Percentiles rank a stretch among this genome's conserved stretches.
phyloP scores from a whole-genome alignment of 805 yeast species.

The Candida stauntonica region DNA sequence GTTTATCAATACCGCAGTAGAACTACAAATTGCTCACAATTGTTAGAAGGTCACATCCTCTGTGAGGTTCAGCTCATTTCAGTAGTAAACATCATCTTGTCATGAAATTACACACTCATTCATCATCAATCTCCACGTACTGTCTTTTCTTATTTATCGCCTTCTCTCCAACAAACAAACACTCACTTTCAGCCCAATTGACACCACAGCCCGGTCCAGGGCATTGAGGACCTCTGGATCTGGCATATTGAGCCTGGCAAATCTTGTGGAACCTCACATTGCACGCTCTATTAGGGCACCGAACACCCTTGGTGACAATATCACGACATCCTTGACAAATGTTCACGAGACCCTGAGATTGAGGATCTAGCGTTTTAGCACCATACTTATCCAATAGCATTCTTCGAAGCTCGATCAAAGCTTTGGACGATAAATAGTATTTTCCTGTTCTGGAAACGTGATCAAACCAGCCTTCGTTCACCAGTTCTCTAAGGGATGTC shows the following conservation, averaged over 20 bases:
- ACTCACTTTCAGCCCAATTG: slow-evolving; percentile 13
- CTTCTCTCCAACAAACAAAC: slow-evolving; percentile 8
- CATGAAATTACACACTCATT: too few species aligned
- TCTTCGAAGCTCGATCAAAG: slow-evolving; percentile 44
- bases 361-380: slow-evolving; percentile 16
- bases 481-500: slow-evolving; percentile 35
- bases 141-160: slow-evolving; percentile 2
- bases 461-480: slow-evolving; percentile 52
- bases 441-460: slow-evolving; percentile 26
- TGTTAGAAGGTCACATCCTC: too few species aligned
- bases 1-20: not conserved
- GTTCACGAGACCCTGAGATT: slow-evolving; percentile 32
- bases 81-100: too few species aligned
- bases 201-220: slow-evolving; percentile 29
- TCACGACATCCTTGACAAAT: slow-evolving; percentile 48
- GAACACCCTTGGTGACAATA: slow-evolving; percentile 49
- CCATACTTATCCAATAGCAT: slow-evolving; percentile 44
- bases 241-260: slow-evolving; percentile 40
- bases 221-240: slow-evolving; percentile 31
- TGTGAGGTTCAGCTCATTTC: not conserved
- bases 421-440: slow-evolving; percentile 36
- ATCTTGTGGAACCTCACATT: slow-evolving; percentile 41
- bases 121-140: slow-evolving; percentile 2
- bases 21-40: too few species aligned
- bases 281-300: slow-evolving; percentile 34